Conservation (phyloP, 768 basidiomycete species). For the Ramaria sp. region DNA sequence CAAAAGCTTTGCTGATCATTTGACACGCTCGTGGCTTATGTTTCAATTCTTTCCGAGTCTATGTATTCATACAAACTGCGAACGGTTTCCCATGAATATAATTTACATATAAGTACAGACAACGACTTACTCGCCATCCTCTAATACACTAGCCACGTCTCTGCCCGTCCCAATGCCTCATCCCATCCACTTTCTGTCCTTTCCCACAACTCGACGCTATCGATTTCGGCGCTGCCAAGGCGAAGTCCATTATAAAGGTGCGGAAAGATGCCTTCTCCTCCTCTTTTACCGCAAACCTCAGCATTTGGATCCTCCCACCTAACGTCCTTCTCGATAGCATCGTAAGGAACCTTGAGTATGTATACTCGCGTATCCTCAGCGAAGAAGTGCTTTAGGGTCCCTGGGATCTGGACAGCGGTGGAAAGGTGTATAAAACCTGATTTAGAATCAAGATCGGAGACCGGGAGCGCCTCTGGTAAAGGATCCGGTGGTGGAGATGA, state of each 20-base stretch:
- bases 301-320: constrained; percentile 40
- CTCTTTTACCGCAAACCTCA: constrained; percentile 32
- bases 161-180: constrained; percentile 15
- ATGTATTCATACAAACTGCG: too few species aligned
- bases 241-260: constrained; percentile 40
- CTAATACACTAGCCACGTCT: constrained; percentile 27
- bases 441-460: constrained; percentile 36
- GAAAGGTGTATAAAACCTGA: constrained; percentile 49
- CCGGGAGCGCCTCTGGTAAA: constrained; percentile 37
- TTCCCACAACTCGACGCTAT: constrained; percentile 25
- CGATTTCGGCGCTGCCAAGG: constrained; percentile 36
- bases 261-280: constrained; percentile 39
- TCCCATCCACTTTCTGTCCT: constrained; percentile 26
- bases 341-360: constrained; percentile 35
- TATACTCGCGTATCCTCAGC: constrained; percentile 26
- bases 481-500: constrained; percentile 26
- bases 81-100: too few species aligned
- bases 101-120: too few species aligned
- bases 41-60: too few species aligned
- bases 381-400: constrained; percentile 40
- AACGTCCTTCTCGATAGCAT: constrained; percentile 27
- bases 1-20: neutral
- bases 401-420: constrained; percentile 38
- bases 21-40: neutral
- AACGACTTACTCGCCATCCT: neutral